Evolutionary conservation across 2,329 filamentous ascomycete genomes (phyloP).

Genomic region (Pseudogymnoascus sp.): DNA sequence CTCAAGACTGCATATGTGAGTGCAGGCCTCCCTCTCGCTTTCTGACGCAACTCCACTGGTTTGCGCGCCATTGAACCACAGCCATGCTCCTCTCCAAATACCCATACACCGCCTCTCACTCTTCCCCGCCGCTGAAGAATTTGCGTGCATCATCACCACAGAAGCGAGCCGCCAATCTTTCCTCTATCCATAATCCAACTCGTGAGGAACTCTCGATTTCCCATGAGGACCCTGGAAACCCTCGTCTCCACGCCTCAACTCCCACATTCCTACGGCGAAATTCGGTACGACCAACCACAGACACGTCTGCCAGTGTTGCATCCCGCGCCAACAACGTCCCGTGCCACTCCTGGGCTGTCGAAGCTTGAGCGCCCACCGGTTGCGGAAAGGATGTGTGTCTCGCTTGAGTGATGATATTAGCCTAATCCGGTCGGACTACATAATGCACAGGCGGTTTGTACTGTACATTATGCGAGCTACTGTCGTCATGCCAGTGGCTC

Average conservation of each 20-base stretch:
- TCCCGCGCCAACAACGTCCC: constrained; percentile 1
- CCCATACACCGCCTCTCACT: constrained; percentile 7
- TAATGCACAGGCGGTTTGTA: neutral
- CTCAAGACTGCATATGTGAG: constrained; percentile 4
- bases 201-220: neutral
- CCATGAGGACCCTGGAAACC: neutral
- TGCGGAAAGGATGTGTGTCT: neutral
- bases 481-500: constrained; percentile 4
- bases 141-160: neutral
- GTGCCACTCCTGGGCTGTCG: neutral
- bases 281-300: neutral
- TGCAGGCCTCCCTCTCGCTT: neutral
- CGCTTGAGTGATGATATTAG: neutral
- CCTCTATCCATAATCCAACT: neutral
- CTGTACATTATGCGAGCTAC: neutral
- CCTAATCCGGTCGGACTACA: constrained; percentile 2
- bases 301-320: constrained; percentile 4
- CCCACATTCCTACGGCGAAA: neutral
- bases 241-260: neutral
- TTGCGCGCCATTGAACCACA: neutral
- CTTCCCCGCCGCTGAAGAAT: neutral
- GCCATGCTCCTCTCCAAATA: neutral
- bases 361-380: neutral
- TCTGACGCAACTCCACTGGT: neutral
- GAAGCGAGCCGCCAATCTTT: neutral